These are phyloP conservation scores for Tuber magnatum DNA, from an alignment of 495 filamentous ascomycete genomes.

Conservation along the genomic window DNA sequence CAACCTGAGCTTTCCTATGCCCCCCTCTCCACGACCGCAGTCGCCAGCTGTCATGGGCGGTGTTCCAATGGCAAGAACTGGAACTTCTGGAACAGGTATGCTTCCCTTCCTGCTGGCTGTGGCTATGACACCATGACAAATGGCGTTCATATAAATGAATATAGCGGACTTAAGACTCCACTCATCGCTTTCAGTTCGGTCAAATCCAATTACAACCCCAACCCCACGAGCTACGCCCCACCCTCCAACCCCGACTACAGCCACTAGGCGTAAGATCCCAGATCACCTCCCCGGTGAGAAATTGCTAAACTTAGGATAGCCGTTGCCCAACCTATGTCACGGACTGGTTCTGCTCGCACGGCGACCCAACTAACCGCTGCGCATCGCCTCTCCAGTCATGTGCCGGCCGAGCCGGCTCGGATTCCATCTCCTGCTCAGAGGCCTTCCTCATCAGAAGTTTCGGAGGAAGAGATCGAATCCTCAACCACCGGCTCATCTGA, in stretches of 20 bases:
- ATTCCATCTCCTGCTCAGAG: conserved; percentile 23
- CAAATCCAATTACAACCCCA: conserved; percentile 42
- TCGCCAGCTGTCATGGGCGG: conserved; percentile 47
- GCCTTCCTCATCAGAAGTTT: conserved; percentile 22
- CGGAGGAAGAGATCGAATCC: conserved; percentile 40
- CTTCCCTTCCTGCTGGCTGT: not conserved
- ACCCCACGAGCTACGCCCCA: conserved; percentile 21
- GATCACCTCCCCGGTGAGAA: not conserved
- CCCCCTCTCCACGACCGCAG: conserved; percentile 47
- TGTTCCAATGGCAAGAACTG: conserved; percentile 53
- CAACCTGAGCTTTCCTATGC: conserved; percentile 48
- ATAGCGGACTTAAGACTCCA: conserved; percentile 48
- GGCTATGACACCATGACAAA: conserved; percentile 4
- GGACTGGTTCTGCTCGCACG: conserved; percentile 31
- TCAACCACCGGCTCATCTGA: conserved; percentile 46
- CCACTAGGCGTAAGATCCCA: conserved; percentile 22
- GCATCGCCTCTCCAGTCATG: conserved; percentile 26
- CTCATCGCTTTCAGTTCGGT: conserved; percentile 56
- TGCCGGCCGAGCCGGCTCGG: conserved; percentile 40
- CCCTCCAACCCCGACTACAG: conserved; percentile 19
- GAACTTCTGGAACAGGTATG: conserved; percentile 50
- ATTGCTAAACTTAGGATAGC: conserved; percentile 21
- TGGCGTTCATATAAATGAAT: conserved; percentile 33
- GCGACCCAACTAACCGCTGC: conserved; percentile 8
- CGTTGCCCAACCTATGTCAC: conserved; percentile 36